Evolutionary conservation across 495 filamentous ascomycete genomes (phyloP).

Genomic region (Penicillium odoratum): DNA sequence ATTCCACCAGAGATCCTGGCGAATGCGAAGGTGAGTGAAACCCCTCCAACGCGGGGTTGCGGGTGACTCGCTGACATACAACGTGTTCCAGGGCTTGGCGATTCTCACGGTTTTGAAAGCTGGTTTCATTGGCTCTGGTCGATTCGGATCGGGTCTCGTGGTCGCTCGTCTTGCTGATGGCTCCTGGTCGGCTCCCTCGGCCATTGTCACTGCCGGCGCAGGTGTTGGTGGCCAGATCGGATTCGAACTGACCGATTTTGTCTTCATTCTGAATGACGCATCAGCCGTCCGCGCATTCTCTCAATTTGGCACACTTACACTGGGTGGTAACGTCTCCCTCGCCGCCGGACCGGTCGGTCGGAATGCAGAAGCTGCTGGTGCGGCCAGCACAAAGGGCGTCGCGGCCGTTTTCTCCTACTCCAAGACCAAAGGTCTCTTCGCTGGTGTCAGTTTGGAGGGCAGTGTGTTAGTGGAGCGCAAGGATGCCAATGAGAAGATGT

Average conservation of each 20-base stretch:
- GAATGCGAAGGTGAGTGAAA: constrained; percentile 74
- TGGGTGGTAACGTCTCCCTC: constrained; percentile 95
- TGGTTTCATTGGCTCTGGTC: constrained; percentile 88
- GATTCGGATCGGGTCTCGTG: constrained; percentile 91
- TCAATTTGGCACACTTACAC: constrained; percentile 82
- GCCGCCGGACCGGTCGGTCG: constrained; percentile 91
- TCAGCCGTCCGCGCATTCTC: constrained; percentile 92
- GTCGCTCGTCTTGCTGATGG: constrained; percentile 92
- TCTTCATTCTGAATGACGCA: constrained; percentile 96
- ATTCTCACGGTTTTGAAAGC: constrained; percentile 95
- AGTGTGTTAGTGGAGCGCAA: constrained; percentile 87
- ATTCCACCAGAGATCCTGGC: constrained; percentile 91
- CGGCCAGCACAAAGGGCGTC: constrained; percentile 84
- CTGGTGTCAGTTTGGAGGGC: constrained; percentile 91
- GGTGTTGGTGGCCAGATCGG: constrained; percentile 97
- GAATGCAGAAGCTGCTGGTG: constrained; percentile 95
- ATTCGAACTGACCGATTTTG: constrained; percentile 96
- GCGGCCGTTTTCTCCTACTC: constrained; percentile 93
- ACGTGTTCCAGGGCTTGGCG: constrained; percentile 71
- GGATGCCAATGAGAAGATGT: constrained; percentile 96
- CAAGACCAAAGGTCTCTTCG: constrained; percentile 96
- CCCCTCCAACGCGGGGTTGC: constrained; percentile 9
- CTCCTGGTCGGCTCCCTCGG: constrained; percentile 89
- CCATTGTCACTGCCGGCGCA: constrained; percentile 85
- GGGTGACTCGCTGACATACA: constrained; percentile 13